Percentiles rank a stretch among this genome's conserved stretches.
Evolutionary conservation across 441 rosid genomes (phyloP).

Genomic region (Hura crepitans): DNA sequence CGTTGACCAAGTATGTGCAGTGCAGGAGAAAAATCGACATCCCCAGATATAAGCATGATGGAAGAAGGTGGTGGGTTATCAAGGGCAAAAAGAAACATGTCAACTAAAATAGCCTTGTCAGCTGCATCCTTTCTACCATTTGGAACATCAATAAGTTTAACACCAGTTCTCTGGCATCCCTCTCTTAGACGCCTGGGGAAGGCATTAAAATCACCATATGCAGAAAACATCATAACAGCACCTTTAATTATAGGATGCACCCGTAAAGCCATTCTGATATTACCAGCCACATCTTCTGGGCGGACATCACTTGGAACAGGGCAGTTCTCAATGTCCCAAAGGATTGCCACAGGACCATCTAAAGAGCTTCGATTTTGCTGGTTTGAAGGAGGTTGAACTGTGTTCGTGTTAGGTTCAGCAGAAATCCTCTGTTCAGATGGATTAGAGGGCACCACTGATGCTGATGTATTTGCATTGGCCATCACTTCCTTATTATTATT

Average conservation of each 20-base stretch:
- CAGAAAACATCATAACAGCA: slow-evolving; percentile 69
- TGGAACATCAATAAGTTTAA: slow-evolving; percentile 87
- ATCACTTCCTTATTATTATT: slow-evolving; percentile 27
- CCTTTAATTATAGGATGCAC: slow-evolving; percentile 79
- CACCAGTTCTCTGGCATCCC: slow-evolving; percentile 97
- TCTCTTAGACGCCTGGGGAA: slow-evolving; percentile 91
- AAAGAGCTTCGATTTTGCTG: slow-evolving; percentile 37
- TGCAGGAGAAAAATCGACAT: slow-evolving; percentile 93
- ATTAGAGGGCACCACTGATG: slow-evolving; percentile 31
- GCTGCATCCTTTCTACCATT: slow-evolving; percentile 97
- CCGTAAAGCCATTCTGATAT: slow-evolving; percentile 82
- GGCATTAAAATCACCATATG: slow-evolving; percentile 90
- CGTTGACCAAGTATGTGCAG: slow-evolving; percentile 93
- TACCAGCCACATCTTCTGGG: slow-evolving; percentile 86
- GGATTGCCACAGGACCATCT: slow-evolving; percentile 75
- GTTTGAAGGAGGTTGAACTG: slow-evolving; percentile 31
- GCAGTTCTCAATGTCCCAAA: slow-evolving; percentile 97
- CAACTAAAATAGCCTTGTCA: slow-evolving; percentile 90
- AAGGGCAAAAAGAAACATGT: slow-evolving; percentile 92
- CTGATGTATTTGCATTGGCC: slow-evolving; percentile 42
- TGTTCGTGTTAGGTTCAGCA: slow-evolving; percentile 33
- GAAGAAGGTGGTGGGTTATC: slow-evolving; percentile 87
- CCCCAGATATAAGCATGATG: slow-evolving; percentile 87
- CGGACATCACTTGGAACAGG: slow-evolving; percentile 86
- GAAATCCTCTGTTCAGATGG: slow-evolving; percentile 31